Evolutionary conservation across 352 stramenopile genomes (phyloP), one percentile per base, ranked within the genome.

Genomic region (Phytophthora vignae): DNA sequence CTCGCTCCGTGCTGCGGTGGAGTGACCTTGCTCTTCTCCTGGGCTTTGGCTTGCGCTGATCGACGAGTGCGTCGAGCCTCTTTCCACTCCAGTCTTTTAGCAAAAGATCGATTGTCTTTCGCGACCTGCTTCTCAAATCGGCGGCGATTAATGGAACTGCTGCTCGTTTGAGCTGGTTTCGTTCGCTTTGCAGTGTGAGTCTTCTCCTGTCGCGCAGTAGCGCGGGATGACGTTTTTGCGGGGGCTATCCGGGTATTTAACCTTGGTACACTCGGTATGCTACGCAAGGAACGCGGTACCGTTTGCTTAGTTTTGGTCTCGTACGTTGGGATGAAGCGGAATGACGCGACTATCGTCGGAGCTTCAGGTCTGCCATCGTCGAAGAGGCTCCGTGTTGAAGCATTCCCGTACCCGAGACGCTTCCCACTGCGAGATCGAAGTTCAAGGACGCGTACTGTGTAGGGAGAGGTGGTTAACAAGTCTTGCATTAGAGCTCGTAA

Each of bases 71-170:
- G 81, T 36, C 79, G 77, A 54, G 50, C 60, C 12, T 79, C 48
- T 54, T 81, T 66, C 69, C 77, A 80, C 65, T 87, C 77, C 14
- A 88, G 49, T 9, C 77, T 76, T 60, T 88, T 91, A 21, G 82
- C 81, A 21, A 90, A 81, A 19, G 79, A 87, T 21, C 71, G 70
- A 65, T 93, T 93, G 12, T 93, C 82, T 17, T 68, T 64, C 6
- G 82, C 82, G 4, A 93, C 50, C 49, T 93, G 71, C 36, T 85
- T 83, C 60, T 85, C 83, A 55, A 90, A 88, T 27, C 69, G 68
- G 17, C 69, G 68, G 12, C 85, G 77, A 61, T 93, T 91, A 48
- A 91, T 85, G 22, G 55, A 67, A 48, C 83, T 93, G 63, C 83
- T 91, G 55, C 82, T 90, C 9, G 76, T 74, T 69, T 78, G 61